Percentiles rank a stretch among this genome's conserved stretches.
Conservation (phyloP, 2,329 filamentous ascomycete genomes). For the Metarhizium rileyi region DNA sequence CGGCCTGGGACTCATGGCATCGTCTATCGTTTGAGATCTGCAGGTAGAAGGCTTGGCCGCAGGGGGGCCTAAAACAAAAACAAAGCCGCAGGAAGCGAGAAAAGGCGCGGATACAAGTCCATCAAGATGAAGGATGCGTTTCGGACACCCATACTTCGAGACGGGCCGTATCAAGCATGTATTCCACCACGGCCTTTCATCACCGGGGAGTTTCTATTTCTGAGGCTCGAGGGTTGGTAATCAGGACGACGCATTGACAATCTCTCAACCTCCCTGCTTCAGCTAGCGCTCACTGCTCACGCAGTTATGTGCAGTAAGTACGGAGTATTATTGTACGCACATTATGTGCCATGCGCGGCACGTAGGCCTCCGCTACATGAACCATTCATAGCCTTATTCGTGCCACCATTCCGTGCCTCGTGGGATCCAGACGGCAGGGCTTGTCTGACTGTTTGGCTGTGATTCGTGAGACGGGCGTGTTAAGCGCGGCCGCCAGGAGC, state of each 20-base stretch:
- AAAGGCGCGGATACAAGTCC: not conserved
- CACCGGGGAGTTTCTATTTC: no score
- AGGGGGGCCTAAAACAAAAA: not conserved
- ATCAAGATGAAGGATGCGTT: no score
- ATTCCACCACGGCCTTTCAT: no score
- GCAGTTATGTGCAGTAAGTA: no score
- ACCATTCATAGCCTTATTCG: not conserved
- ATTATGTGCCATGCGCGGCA: no score
- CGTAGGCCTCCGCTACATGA: not conserved
- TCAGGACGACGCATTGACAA: no score
- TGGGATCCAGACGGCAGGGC: not conserved
- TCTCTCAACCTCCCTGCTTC: no score
- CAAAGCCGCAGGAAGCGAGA: not conserved
- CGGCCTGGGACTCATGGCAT: not conserved
- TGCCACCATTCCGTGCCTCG: not conserved
- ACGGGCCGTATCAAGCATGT: no score
- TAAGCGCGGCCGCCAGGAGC: not conserved
- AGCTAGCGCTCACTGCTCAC: not conserved
- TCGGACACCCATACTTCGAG: no score
- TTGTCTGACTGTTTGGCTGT: not conserved
- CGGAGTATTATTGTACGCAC: no score
- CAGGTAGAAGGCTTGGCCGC: not conserved
- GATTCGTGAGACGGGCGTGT: not conserved
- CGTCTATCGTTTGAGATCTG: not conserved
- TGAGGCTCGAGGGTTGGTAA: no score